phyloP scores from a whole-genome alignment of 441 rosid species.

The Gossypium davidsonii region DNA sequence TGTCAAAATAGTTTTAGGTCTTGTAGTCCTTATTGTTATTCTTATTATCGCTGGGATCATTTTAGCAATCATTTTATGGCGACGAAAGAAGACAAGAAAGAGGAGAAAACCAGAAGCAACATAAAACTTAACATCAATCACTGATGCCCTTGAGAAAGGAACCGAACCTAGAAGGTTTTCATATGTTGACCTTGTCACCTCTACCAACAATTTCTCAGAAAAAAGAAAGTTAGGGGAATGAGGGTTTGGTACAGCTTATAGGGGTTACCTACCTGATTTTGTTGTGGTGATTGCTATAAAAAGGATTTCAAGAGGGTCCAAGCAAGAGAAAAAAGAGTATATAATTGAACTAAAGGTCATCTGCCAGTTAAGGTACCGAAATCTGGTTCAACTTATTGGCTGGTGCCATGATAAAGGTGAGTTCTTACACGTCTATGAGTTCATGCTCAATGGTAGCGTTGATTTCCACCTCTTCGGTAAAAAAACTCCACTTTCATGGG shows the following conservation, averaged over 20 bases:
- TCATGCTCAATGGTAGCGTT: constrained; percentile 44
- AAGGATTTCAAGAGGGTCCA: constrained; percentile 13
- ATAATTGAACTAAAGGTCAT: constrained; percentile 38
- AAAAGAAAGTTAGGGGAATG: constrained; percentile 27
- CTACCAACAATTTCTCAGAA: constrained; percentile 16
- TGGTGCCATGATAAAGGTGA: constrained; percentile 39
- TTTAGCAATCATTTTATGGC: constrained; percentile 1
- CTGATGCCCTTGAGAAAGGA: constrained; percentile 34
- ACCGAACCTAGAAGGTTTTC: constrained; percentile 46
- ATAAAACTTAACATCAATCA: constrained; percentile 24
- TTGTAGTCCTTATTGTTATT: not conserved
- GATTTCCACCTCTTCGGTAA: constrained; percentile 25
- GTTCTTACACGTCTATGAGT: constrained; percentile 38
- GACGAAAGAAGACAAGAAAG: not conserved
- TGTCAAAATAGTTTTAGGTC: not conserved
- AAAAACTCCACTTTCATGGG: not conserved
- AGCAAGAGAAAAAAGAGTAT: constrained; percentile 14
- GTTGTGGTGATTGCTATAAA: not conserved
- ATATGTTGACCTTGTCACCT: constrained; percentile 29
- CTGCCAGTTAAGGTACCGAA: constrained; percentile 38
- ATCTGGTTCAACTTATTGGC: constrained; percentile 40
- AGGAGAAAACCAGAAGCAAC: not conserved
- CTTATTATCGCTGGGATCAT: not conserved
- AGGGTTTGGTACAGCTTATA: constrained; percentile 51
- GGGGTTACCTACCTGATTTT: constrained; percentile 19